Percentiles rank a stretch among this genome's conserved stretches.
Evolutionary conservation across 2,329 filamentous ascomycete species (phyloP).

Genomic region (Paraphoma sp.): DNA sequence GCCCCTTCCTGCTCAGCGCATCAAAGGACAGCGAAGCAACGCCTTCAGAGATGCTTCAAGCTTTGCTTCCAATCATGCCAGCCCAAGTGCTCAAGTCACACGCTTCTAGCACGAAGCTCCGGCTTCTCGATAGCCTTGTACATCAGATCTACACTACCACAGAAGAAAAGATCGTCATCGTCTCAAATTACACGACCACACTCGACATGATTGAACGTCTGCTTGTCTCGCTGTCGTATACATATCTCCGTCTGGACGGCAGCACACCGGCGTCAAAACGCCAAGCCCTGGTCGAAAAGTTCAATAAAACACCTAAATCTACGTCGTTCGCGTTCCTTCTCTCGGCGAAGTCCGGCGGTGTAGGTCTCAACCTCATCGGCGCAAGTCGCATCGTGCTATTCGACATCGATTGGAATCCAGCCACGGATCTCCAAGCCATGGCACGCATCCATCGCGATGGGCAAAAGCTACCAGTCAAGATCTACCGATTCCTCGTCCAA

Average conservation of each 20-base stretch:
- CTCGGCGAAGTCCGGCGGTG: slow-evolving; percentile 74
- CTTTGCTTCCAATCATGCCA: slow-evolving; percentile 60
- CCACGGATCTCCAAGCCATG: slow-evolving; percentile 76
- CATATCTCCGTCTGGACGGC: slow-evolving; percentile 73
- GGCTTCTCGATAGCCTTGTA: slow-evolving; percentile 70
- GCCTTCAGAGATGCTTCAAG: slow-evolving; percentile 54
- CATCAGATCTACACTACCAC: slow-evolving; percentile 67
- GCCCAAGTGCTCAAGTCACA: slow-evolving; percentile 62
- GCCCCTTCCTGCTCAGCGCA: slow-evolving; percentile 66
- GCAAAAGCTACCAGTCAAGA: slow-evolving; percentile 70
- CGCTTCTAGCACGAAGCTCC: slow-evolving; percentile 69
- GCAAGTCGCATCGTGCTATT: slow-evolving; percentile 74
- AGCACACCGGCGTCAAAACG: slow-evolving; percentile 69
- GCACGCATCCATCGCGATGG: slow-evolving; percentile 76
- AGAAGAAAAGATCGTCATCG: slow-evolving; percentile 73
- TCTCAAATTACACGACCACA: slow-evolving; percentile 79
- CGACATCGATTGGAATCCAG: slow-evolving; percentile 79
- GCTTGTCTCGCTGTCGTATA: slow-evolving; percentile 65
- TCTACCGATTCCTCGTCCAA: slow-evolving; percentile 72
- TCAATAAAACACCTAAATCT: slow-evolving; percentile 66
- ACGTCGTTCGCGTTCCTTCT: slow-evolving; percentile 72
- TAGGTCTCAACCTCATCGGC: slow-evolving; percentile 73
- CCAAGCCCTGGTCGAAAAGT: slow-evolving; percentile 72
- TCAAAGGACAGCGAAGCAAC: slow-evolving; percentile 57
- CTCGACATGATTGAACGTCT: slow-evolving; percentile 70